These are phyloP conservation scores for Cordyceps farinosa DNA, from an alignment of 2,329 filamentous ascomycete genomes.

Conservation along the genomic window DNA sequence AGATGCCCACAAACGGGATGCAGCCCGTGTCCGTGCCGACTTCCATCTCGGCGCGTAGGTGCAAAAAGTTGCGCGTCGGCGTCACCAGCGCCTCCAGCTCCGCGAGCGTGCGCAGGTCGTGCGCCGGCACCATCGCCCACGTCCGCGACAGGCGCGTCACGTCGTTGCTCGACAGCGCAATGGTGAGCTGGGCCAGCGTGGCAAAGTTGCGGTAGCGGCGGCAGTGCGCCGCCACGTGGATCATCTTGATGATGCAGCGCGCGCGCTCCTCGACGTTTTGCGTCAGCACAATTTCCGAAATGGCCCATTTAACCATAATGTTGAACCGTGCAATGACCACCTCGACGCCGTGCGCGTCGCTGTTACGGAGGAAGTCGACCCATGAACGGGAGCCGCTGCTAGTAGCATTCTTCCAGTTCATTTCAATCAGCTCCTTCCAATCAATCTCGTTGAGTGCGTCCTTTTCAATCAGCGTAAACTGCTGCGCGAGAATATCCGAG, in stretches of 20 bases:
- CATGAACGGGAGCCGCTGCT: constrained; percentile 67
- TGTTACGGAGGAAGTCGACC: constrained; percentile 74
- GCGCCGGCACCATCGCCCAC: constrained; percentile 65
- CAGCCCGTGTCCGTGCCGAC: constrained; percentile 63
- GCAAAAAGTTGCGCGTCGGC: constrained; percentile 74
- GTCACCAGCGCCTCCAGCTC: constrained; percentile 71
- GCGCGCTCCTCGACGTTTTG: constrained; percentile 68
- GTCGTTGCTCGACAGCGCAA: constrained; percentile 72
- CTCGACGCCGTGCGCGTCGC: constrained; percentile 72
- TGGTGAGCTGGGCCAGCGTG: constrained; percentile 75
- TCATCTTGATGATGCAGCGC: constrained; percentile 73
- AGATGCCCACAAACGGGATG: constrained; percentile 79
- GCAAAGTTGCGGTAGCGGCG: constrained; percentile 77
- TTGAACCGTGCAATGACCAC: constrained; percentile 85
- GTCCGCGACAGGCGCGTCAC: constrained; percentile 64
- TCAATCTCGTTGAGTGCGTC: constrained; percentile 82
- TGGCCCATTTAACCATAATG: constrained; percentile 81
- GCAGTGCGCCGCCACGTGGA: constrained; percentile 76
- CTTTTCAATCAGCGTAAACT: constrained; percentile 82
- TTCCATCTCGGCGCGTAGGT: constrained; percentile 77
- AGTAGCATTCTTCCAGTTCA: constrained; percentile 72
- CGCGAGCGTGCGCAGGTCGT: constrained; percentile 62
- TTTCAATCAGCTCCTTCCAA: constrained; percentile 82
- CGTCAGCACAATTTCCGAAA: constrained; percentile 75
- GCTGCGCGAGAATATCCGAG: constrained; percentile 73